Evolutionary conservation across 768 basidiomycete genomes (phyloP), one percentile per base, ranked within the genome.

Genomic region (Coprinopsis cinerea): DNA sequence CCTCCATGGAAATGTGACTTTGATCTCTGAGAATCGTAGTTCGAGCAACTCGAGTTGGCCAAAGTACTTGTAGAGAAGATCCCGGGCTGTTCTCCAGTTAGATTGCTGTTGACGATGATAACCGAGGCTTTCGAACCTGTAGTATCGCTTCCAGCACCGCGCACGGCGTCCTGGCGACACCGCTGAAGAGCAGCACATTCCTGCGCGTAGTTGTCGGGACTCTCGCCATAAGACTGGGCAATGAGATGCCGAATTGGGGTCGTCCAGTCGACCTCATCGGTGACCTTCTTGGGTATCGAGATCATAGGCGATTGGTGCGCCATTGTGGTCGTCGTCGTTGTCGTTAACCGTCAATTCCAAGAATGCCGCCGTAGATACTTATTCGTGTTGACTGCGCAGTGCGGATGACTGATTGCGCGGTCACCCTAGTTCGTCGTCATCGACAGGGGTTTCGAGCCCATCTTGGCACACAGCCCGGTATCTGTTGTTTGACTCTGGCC

Each of bases 1-100:
- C 54, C 85, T 78, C 93, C 96, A 99, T 0, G 92, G 85, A 61
- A 98, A 99, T 55, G 88, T 87, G 67, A 97, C 93, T 57, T 90
- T 81, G 55, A 98, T 92, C 65, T 98, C 95, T 7, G 95, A 82
- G 71, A 99, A 99, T 30, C 96, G 83, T 46, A 99, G 78, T 64
- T 99, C 96, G 34, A 99, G 82, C 3, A 98, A 81, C 61, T 99
- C 96, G 37, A 99, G 83, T 66, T 99, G 96, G 28, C 96, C 95
- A 71, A 98, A 99, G 72, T 99, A 99, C 70, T 96, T 97, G 85
- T 95, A 97, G 37, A 99, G 75, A 18, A 98, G 76, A 70, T 98
- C 95, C 43, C 94, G 79, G 11, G 87, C 94, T 85, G 17, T 7
- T 44, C 10, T 39, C 22, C 11, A 4, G 11, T 26, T 28, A 32